These are phyloP conservation scores for Phaseolus coccineus DNA, from an alignment of 331 rosid species.

Conservation along the genomic window DNA sequence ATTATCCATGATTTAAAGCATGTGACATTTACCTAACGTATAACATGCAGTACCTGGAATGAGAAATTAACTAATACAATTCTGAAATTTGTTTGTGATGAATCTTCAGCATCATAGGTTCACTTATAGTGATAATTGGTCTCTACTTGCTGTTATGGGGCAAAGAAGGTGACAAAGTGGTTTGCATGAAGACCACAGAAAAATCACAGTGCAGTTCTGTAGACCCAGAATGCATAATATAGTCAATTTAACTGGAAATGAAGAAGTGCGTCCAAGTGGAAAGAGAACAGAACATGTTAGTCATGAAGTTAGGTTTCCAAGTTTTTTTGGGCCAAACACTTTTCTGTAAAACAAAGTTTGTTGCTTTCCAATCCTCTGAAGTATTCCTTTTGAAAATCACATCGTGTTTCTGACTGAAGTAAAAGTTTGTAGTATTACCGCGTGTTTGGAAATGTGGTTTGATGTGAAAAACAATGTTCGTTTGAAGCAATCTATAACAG, in stretches of 20 bases:
- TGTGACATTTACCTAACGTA: neutral
- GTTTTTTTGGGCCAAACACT: neutral
- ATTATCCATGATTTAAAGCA: neutral
- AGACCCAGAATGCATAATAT: conserved; percentile 38
- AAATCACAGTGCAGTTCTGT: conserved; percentile 39
- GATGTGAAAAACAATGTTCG: no score
- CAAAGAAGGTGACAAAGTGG: conserved; percentile 61
- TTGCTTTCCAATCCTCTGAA: neutral
- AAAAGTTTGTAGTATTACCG: neutral
- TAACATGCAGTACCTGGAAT: neutral
- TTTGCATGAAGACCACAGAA: conserved; percentile 37
- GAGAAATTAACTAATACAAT: neutral
- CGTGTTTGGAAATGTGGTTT: no score
- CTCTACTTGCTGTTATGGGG: conserved; percentile 80
- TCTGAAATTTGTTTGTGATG: conserved; percentile 2
- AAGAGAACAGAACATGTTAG: neutral
- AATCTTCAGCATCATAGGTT: conserved; percentile 70
- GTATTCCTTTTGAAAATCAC: neutral
- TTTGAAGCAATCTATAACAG: no score
- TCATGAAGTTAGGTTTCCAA: neutral
- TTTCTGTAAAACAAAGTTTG: neutral
- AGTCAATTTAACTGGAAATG: conserved; percentile 21
- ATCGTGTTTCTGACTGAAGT: neutral
- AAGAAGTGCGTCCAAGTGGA: conserved; percentile 6
- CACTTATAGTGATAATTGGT: conserved; percentile 62